Evolutionary conservation across 805 yeast species (phyloP).

Genomic region (Pichia ethanolica): DNA sequence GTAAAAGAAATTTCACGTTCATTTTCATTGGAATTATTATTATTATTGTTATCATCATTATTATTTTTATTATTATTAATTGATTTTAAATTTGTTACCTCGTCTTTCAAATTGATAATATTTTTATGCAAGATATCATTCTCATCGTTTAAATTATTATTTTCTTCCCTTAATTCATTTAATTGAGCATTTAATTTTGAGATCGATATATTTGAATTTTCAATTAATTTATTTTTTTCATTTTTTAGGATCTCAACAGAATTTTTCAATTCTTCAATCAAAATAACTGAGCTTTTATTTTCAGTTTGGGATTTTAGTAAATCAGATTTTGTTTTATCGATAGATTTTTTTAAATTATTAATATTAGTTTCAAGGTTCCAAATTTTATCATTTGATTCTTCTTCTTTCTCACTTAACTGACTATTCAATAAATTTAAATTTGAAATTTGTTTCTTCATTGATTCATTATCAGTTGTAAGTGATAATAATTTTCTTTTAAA

Average conservation of each 20-base stretch:
- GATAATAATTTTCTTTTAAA: slow-evolving; percentile 36
- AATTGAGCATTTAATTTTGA: slow-evolving; percentile 34
- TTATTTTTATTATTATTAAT: slow-evolving; percentile 4
- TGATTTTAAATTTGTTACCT: slow-evolving; percentile 9
- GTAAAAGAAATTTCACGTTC: slow-evolving; percentile 19
- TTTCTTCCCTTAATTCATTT: slow-evolving; percentile 40
- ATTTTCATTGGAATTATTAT: not conserved
- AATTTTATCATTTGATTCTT: slow-evolving; percentile 48
- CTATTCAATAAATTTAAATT: slow-evolving; percentile 28
- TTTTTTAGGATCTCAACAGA: slow-evolving; percentile 41
- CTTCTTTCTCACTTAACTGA: slow-evolving; percentile 35
- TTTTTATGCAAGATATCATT: slow-evolving; percentile 49
- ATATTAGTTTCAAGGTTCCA: slow-evolving; percentile 60
- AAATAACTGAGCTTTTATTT: slow-evolving; percentile 18
- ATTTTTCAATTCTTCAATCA: slow-evolving; percentile 31
- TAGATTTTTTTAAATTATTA: slow-evolving; percentile 34
- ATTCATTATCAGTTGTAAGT: slow-evolving; percentile 35
- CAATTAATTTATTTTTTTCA: slow-evolving; percentile 33
- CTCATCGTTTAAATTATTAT: slow-evolving; percentile 60
- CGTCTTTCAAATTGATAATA: slow-evolving; percentile 21
- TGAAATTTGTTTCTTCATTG: slow-evolving; percentile 30
- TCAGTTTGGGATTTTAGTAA: slow-evolving; percentile 29
- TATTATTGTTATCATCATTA: not conserved
- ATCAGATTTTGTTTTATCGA: slow-evolving; percentile 33
- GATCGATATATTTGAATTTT: slow-evolving; percentile 32